A percentile compares a stretch with the other conserved stretches of the same genome.
Evolutionary conservation across 345 rosid genomes (phyloP).

Genomic region (Rhizophora mangle): DNA sequence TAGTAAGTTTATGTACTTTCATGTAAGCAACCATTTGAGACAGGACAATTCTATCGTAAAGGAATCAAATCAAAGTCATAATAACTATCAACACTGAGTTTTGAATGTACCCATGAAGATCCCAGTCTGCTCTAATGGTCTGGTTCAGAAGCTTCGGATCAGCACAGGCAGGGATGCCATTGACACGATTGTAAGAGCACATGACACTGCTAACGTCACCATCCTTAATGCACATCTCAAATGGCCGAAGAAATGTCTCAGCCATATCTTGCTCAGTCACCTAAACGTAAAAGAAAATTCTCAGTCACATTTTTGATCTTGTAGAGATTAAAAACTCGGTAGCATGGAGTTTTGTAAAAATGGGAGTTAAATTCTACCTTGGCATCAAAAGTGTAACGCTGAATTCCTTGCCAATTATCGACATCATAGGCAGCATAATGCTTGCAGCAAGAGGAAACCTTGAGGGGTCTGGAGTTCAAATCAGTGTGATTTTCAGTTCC

Average conservation of each 20-base stretch:
- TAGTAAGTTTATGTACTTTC: no score
- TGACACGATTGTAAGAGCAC: conserved; percentile 48
- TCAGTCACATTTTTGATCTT: no score
- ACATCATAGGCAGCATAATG: conserved; percentile 45
- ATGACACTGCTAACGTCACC: conserved; percentile 50
- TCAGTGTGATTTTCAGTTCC: conserved; percentile 18
- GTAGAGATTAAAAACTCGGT: no score
- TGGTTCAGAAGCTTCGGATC: conserved; percentile 38
- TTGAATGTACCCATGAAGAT: conserved; percentile 42
- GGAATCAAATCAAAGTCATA: background rate
- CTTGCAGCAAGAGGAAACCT: conserved; percentile 45
- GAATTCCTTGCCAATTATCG: conserved; percentile 40
- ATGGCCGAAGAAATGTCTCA: conserved; percentile 33
- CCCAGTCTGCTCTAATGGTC: conserved; percentile 46
- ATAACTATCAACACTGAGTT: background rate
- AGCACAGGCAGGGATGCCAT: conserved; percentile 47
- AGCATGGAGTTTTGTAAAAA: no score
- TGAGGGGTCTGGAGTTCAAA: conserved; percentile 37
- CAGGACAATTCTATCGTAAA: background rate
- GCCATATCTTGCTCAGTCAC: conserved; percentile 38
- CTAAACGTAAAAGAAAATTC: conserved; percentile 2
- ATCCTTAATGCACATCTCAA: conserved; percentile 44
- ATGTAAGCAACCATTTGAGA: background rate
- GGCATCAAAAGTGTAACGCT: conserved; percentile 30
- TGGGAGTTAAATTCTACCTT: conserved; percentile 12